phyloP scores from a whole-genome alignment of 2,329 filamentous ascomycete species.

The Colletotrichum spaethianum region DNA sequence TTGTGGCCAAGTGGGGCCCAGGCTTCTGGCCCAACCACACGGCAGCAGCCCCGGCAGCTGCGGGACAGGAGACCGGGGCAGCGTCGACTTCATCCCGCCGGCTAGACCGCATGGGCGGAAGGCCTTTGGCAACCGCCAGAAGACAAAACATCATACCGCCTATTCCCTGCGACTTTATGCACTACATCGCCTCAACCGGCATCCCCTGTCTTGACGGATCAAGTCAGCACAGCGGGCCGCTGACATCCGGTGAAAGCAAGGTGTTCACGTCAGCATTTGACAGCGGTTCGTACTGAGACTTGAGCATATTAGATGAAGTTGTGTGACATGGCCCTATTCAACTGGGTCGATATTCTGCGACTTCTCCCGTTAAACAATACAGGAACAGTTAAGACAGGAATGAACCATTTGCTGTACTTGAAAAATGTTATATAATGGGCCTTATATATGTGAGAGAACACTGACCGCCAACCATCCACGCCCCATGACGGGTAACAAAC shows the following conservation, averaged over 20 bases:
- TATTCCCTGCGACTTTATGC: slow-evolving; percentile 11
- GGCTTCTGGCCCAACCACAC: neutral
- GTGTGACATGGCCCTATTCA: neutral
- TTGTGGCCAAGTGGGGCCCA: neutral
- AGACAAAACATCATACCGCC: neutral
- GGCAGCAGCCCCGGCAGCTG: neutral
- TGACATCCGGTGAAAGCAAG: neutral
- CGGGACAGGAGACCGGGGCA: neutral
- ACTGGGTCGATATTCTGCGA: neutral
- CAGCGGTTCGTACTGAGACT: neutral
- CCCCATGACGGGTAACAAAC: slow-evolving; percentile 7
- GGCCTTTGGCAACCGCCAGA: neutral
- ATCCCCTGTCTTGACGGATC: neutral
- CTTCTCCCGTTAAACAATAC: slow-evolving; percentile 1
- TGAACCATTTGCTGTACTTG: slow-evolving; percentile 23
- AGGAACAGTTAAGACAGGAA: neutral
- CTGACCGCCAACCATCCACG: slow-evolving; percentile 21
- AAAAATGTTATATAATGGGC: slow-evolving; percentile 35
- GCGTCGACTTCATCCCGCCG: neutral
- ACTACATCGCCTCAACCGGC: neutral
- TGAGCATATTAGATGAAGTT: neutral
- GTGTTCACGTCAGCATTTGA: slow-evolving; percentile 10
- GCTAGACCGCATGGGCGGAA: neutral
- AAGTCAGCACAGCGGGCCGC: neutral
- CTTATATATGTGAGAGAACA: slow-evolving; percentile 37